These are phyloP conservation scores for Lactarius quietus DNA, from an alignment of 768 basidiomycete genomes.

Conservation along the genomic window DNA sequence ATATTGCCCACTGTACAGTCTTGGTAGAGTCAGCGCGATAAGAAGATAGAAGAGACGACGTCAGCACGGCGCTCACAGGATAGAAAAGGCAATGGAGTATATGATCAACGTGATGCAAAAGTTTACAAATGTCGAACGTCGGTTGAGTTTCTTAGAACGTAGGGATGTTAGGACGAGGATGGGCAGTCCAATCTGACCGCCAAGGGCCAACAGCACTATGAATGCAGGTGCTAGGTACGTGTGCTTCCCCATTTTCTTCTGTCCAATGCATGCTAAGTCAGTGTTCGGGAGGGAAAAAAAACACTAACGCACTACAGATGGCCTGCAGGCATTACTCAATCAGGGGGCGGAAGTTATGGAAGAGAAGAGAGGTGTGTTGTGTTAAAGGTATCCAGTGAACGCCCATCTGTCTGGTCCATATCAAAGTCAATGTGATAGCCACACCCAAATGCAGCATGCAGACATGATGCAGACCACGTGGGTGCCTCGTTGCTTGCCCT, in stretches of 20 bases:
- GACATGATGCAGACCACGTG: too few species aligned
- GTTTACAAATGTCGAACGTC: conserved; percentile 53
- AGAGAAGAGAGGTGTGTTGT: background rate
- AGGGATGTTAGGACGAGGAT: conserved; percentile 46
- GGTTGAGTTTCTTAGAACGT: conserved; percentile 40
- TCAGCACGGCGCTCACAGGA: conserved; percentile 42
- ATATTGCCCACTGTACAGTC: conserved; percentile 35
- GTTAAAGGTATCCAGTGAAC: background rate
- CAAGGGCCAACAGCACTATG: conserved; percentile 46
- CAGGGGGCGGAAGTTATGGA: background rate
- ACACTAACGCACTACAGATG: background rate
- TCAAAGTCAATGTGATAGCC: too few species aligned
- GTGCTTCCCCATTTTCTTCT: conserved; percentile 14
- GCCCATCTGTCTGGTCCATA: background rate
- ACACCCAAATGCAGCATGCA: too few species aligned
- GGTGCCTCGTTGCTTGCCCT: background rate
- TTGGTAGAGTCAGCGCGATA: conserved; percentile 20
- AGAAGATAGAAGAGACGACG: background rate
- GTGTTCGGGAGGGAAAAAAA: too few species aligned
- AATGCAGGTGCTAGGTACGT: conserved; percentile 37
- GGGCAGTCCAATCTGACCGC: conserved; percentile 52
- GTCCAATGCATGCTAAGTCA: background rate
- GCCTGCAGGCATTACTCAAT: background rate
- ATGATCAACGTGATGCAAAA: conserved; percentile 55
- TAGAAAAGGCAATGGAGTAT: conserved; percentile 49